Conservation (phyloP, 169 alveolate genomes). For the Theileria annulata region DNA sequence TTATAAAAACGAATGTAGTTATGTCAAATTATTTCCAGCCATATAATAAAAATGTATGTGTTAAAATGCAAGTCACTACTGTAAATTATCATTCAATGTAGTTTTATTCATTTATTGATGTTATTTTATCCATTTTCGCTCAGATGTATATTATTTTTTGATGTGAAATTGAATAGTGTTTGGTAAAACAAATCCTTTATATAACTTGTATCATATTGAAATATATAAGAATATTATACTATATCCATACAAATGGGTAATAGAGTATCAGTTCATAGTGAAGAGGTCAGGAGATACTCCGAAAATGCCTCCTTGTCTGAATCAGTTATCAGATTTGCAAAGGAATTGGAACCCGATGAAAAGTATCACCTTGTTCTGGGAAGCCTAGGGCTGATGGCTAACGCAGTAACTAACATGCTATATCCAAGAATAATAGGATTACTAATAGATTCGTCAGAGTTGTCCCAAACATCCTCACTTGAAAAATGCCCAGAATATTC, state of each 20-base stretch:
- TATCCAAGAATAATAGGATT: conserved; percentile 58
- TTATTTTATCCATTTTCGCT: neutral
- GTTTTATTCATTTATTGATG: too few relatives aligned
- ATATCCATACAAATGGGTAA: conserved; percentile 6
- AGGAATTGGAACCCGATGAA: conserved; percentile 54
- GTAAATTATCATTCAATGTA: too few relatives aligned
- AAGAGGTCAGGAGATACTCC: neutral
- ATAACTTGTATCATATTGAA: neutral
- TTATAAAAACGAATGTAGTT: too few relatives aligned
- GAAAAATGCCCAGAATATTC: neutral
- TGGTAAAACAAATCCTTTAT: neutral
- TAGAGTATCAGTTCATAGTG: neutral
- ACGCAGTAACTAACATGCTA: conserved; percentile 55
- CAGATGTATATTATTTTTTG: neutral
- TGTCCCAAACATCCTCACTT: conserved; percentile 6
- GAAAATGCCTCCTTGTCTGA: conserved; percentile 2
- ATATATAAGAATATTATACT: neutral
- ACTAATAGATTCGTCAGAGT: conserved; percentile 55
- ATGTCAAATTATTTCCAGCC: too few relatives aligned
- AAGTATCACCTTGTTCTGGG: conserved; percentile 24
- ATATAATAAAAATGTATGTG: too few relatives aligned
- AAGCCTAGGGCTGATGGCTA: conserved; percentile 38
- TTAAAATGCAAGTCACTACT: too few relatives aligned
- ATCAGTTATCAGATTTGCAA: conserved; percentile 23
- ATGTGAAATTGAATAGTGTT: neutral